Evolutionary conservation across 2,329 filamentous ascomycete species (phyloP).

Genomic region (Falciphora oryzae): DNA sequence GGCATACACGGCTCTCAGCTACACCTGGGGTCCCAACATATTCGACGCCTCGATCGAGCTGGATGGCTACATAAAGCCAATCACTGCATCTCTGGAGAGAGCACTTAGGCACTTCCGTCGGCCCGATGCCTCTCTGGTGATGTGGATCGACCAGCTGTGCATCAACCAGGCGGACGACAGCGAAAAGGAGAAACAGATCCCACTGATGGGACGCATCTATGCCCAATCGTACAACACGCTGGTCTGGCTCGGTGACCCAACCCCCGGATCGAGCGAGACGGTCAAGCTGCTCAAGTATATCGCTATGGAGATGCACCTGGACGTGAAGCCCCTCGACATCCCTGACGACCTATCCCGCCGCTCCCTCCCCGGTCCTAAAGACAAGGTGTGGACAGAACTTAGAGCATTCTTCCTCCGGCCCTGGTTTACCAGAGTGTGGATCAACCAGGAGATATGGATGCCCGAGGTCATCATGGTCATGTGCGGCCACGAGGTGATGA

Average conservation of each 20-base stretch:
- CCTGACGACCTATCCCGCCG: not conserved
- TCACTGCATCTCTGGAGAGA: not conserved
- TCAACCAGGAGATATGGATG: not conserved
- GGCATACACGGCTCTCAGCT: slow-evolving; percentile 3
- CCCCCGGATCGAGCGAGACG: not conserved
- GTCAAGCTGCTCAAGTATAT: not conserved
- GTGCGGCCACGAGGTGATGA: not conserved
- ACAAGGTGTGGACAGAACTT: not conserved
- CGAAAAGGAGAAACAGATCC: slow-evolving; percentile 13
- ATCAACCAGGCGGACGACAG: slow-evolving; percentile 13
- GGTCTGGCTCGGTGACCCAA: not conserved
- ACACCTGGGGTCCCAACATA: not conserved
- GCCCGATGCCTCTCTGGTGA: not conserved
- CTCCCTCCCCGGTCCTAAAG: not conserved
- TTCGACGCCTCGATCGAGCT: not conserved
- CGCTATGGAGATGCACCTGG: not conserved
- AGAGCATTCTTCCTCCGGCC: not conserved
- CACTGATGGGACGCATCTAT: slow-evolving; percentile 14
- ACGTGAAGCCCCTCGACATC: not conserved
- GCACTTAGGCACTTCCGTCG: not conserved
- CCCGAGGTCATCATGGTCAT: not conserved
- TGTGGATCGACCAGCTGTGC: slow-evolving; percentile 14
- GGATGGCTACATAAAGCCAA: not conserved
- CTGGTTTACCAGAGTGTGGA: not conserved
- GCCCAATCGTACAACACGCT: not conserved